These are phyloP conservation scores for Saccharomyces pastorianus DNA, from an alignment of 1,139 yeast species.

Conservation along the genomic window DNA sequence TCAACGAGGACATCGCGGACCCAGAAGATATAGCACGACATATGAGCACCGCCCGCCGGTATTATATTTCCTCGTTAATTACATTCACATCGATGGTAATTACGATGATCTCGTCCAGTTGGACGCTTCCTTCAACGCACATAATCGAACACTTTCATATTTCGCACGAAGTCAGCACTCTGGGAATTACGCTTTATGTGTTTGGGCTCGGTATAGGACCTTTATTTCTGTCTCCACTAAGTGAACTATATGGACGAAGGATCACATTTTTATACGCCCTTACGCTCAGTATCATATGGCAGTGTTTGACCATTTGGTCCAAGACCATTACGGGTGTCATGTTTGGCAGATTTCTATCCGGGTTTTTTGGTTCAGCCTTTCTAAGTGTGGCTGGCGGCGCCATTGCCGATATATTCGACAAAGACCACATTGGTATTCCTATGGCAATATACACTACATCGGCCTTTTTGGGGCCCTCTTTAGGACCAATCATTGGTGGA, in stretches of 20 bases:
- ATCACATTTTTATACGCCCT: constrained; percentile 57
- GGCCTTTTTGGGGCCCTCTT: constrained; percentile 67
- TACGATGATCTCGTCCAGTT: constrained; percentile 49
- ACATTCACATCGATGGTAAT: constrained; percentile 41
- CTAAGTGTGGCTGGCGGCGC: constrained; percentile 76
- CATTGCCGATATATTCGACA: constrained; percentile 55
- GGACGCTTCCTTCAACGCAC: constrained; percentile 45
- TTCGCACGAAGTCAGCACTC: constrained; percentile 49
- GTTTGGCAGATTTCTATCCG: constrained; percentile 59
- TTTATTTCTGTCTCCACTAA: constrained; percentile 66
- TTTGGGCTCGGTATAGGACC: constrained; percentile 76
- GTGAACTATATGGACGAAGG: constrained; percentile 71
- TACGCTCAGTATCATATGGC: constrained; percentile 49
- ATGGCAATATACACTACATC: constrained; percentile 64
- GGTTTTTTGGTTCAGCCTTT: constrained; percentile 63
- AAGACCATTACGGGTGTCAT: constrained; percentile 54
- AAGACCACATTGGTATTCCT: constrained; percentile 55
- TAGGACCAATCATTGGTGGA: constrained; percentile 65
- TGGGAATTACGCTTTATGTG: constrained; percentile 61
- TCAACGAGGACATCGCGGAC: constrained; percentile 35
- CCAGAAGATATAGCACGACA: constrained; percentile 42
- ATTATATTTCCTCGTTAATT: constrained; percentile 46
- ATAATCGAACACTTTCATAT: constrained; percentile 44
- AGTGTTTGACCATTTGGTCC: constrained; percentile 60
- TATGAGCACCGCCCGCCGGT: constrained; percentile 37